Evolutionary conservation across 129 eudicot species (phyloP).

Genomic region (Scalesia atractyloides): DNA sequence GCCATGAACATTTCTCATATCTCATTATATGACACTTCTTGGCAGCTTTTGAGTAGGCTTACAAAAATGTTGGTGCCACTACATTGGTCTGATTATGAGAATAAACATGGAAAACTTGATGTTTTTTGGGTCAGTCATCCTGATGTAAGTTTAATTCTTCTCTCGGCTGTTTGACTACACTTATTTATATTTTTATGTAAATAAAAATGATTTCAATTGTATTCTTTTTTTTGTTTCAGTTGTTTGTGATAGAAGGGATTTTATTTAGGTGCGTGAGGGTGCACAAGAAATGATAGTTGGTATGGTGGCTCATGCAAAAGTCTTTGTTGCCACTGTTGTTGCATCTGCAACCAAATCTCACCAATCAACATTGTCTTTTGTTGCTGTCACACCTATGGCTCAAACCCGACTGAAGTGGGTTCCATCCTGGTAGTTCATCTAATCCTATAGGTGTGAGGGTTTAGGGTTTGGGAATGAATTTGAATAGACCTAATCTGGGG

Average conservation of each 20-base stretch:
- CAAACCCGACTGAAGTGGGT: conserved; percentile 57
- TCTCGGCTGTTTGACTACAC: neutral
- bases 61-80: conserved; percentile 95
- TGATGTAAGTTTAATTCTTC: conserved; percentile 53
- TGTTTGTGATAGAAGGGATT: conserved; percentile 83
- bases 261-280: conserved; percentile 89
- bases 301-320: conserved; percentile 84
- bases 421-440: conserved; percentile 48
- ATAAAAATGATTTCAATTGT: neutral
- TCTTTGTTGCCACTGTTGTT: conserved; percentile 73
- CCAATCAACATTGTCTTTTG: conserved; percentile 62
- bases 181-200: neutral
- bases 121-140: conserved; percentile 83
- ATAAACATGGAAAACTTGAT: conserved; percentile 85
- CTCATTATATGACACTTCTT: neutral
- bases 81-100: conserved; percentile 94
- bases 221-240: conserved; percentile 45
- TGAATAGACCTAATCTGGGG: too few relatives aligned
- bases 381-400: conserved; percentile 95
- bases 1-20: neutral
- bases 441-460: conserved; percentile 51
- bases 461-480: conserved; percentile 47
- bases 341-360: conserved; percentile 49
- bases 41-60: conserved; percentile 87
- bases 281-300: conserved; percentile 94